Evolutionary conservation across 768 basidiomycete genomes (phyloP), one percentile per base, ranked within the genome.

Genomic region (Leccinum obscurum): DNA sequence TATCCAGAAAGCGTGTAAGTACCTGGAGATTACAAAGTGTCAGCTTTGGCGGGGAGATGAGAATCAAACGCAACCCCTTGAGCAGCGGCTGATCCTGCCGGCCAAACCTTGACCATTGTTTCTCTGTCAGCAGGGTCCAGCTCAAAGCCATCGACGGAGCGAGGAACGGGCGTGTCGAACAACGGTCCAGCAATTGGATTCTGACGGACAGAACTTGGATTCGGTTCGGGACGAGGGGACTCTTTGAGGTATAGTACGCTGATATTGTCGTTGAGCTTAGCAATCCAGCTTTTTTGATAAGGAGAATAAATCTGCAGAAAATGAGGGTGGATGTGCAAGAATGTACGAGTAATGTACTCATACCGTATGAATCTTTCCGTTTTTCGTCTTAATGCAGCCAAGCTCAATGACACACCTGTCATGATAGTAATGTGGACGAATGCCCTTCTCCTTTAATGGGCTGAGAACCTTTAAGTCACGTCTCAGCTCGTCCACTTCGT

Each of bases 401-500:
- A 94, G 95, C 56, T 88, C 81, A 6, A 96, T 79, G 52, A 95
- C 77, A 62, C 87, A 86, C 67, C 89, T 87, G 70, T 97, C 90
- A 63, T 94, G 89, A 14, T 85, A 74, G 61, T 90, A 88, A 26
- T 73, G 76, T n/a, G 85, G 77, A 30, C 77, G 74, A 48, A 94
- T 76, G 4, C 78, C 80, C 44, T 80, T 77, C 17, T 78, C 69
- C 58, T 80, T 79, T 5, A 84, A 83, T 5, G 88, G 76, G 48
- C 81, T 70, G 65, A 86, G 84, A 0, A 91, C 68, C 51, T 81
- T 67, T 24, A 88, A 80, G 70, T 97, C 93, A 30, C 94, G 81
- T 39, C 90, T 79, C 24, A 96, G 81, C 72, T 97, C 95, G 60
- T 98, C 95, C 6, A 97, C 83, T 76, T 95, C 94, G 66, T 96